Percentiles rank a stretch among this genome's conserved stretches.
Evolutionary conservation across 179 eudicot species (phyloP).

Genomic region (Dionaea muscipula): DNA sequence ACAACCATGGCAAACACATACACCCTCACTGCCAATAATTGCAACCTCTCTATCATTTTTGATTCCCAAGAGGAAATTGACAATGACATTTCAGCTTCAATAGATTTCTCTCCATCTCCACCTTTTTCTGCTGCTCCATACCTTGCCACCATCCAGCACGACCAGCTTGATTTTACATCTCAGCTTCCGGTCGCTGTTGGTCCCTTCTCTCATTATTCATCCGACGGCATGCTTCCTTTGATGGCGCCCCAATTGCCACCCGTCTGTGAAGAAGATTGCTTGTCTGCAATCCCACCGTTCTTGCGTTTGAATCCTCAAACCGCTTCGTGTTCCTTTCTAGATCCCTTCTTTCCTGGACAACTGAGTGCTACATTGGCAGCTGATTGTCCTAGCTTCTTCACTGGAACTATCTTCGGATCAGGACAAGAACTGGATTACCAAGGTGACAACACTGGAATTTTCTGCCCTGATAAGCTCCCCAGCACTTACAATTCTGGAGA

Average conservation of each 20-base stretch:
- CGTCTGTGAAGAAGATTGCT: constrained; percentile 45
- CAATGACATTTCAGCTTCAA: constrained; percentile 44
- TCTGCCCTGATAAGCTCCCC: constrained; percentile 37
- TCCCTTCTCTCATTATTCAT: neutral
- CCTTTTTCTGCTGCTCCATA: constrained; percentile 24
- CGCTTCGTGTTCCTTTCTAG: constrained; percentile 26
- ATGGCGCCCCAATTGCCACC: constrained; percentile 31
- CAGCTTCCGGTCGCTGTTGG: constrained; percentile 18
- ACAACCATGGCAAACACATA: constrained; percentile 9
- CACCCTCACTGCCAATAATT: constrained; percentile 10
- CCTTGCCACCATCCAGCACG: constrained; percentile 22
- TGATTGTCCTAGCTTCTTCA: constrained; percentile 28
- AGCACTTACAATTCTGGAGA: constrained; percentile 34
- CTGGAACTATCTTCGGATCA: constrained; percentile 24
- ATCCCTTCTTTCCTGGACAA: constrained; percentile 26
- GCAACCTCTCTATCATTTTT: constrained; percentile 31
- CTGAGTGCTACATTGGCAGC: constrained; percentile 16
- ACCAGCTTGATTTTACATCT: constrained; percentile 27
- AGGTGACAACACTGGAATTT: constrained; percentile 53
- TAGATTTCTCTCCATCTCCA: constrained; percentile 45
- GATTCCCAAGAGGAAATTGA: constrained; percentile 41
- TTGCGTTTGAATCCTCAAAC: constrained; percentile 23
- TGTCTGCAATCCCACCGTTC: constrained; percentile 41
- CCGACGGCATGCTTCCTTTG: constrained; percentile 17
- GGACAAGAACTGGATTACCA: constrained; percentile 46